Percentiles rank a stretch among this genome's conserved stretches.
These are phyloP conservation scores for Grosmannia clavigera DNA, from an alignment of 2,329 filamentous ascomycete genomes.

Conservation along the genomic window DNA sequence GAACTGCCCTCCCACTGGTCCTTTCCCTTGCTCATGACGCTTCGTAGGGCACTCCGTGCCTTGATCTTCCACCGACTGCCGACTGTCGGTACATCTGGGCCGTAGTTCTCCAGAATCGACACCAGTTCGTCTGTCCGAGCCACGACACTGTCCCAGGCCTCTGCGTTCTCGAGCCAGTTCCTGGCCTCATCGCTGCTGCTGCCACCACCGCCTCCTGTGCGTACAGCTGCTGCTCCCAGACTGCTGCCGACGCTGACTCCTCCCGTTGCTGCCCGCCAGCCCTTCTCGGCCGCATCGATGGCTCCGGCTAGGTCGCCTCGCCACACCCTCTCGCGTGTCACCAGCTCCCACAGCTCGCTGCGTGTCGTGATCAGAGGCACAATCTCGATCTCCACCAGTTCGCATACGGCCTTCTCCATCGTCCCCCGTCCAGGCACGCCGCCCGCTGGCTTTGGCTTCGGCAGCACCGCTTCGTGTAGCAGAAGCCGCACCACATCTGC, in stretches of 20 bases:
- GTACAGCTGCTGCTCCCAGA: slow-evolving; percentile 28
- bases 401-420: slow-evolving; percentile 48
- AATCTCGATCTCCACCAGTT: slow-evolving; percentile 62
- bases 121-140: slow-evolving; percentile 70
- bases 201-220: slow-evolving; percentile 6
- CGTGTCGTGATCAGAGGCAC: slow-evolving; percentile 75
- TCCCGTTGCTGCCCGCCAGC: slow-evolving; percentile 61
- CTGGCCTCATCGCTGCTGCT: slow-evolving; percentile 18
- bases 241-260: slow-evolving; percentile 8
- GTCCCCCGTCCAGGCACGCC: slow-evolving; percentile 43
- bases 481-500: slow-evolving; percentile 57
- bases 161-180: slow-evolving; percentile 45
- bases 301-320: slow-evolving; percentile 56
- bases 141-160: slow-evolving; percentile 61
- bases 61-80: slow-evolving; percentile 81
- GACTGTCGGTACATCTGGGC: slow-evolving; percentile 50
- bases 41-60: slow-evolving; percentile 70
- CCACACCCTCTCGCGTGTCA: slow-evolving; percentile 63
- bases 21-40: slow-evolving; percentile 70
- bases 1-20: slow-evolving; percentile 69
- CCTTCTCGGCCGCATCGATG: slow-evolving; percentile 76
- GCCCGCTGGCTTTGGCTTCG: slow-evolving; percentile 17
- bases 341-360: slow-evolving; percentile 62
- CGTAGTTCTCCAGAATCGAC: slow-evolving; percentile 71
- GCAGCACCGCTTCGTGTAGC: slow-evolving; percentile 54